These are phyloP conservation scores for Avena eriantha DNA, from an alignment of 176 grass and related monocot species.

Conservation along the genomic window DNA sequence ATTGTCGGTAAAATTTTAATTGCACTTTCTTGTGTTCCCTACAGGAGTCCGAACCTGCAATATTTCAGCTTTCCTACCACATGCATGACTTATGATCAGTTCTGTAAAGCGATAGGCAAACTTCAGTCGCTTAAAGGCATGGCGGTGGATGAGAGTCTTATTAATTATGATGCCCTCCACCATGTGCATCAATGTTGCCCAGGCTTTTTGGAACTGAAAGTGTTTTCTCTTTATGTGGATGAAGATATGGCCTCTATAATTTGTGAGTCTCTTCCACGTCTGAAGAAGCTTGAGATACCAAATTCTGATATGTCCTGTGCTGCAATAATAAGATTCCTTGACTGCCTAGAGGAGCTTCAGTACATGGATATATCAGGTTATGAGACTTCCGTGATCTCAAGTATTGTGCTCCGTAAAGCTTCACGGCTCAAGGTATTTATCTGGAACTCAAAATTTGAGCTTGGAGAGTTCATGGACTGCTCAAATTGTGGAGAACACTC, in stretches of 20 bases:
- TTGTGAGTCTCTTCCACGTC: slow-evolving; percentile 53
- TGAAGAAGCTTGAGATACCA: slow-evolving; percentile 74
- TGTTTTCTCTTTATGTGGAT: slow-evolving; percentile 59
- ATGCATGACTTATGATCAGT: slow-evolving; percentile 43
- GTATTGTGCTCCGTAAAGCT: slow-evolving; percentile 54
- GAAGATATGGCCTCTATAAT: slow-evolving; percentile 63
- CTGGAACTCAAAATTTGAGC: slow-evolving; percentile 70
- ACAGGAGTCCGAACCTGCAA: slow-evolving; percentile 53
- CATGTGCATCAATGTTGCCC: slow-evolving; percentile 56
- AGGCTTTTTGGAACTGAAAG: slow-evolving; percentile 52
- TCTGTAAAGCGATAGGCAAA: slow-evolving; percentile 47
- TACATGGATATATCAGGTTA: slow-evolving; percentile 79
- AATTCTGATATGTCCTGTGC: slow-evolving; percentile 44
- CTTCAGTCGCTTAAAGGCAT: slow-evolving; percentile 64
- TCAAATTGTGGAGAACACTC: slow-evolving; percentile 50
- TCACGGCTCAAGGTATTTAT: slow-evolving; percentile 60
- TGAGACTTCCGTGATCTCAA: slow-evolving; percentile 57
- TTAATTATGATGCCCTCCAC: slow-evolving; percentile 51
- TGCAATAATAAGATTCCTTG: slow-evolving; percentile 61
- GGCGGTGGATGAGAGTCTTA: slow-evolving; percentile 64
- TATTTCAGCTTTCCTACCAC: slow-evolving; percentile 65
- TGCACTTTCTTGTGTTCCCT: slow-evolving; percentile 28
- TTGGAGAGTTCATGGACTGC: slow-evolving; percentile 68
- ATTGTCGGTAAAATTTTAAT: not conserved
- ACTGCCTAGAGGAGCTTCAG: slow-evolving; percentile 63